Base-by-base conservation (phyloP, 129 eudicot species). In the Saussurea involucrata region DNA sequence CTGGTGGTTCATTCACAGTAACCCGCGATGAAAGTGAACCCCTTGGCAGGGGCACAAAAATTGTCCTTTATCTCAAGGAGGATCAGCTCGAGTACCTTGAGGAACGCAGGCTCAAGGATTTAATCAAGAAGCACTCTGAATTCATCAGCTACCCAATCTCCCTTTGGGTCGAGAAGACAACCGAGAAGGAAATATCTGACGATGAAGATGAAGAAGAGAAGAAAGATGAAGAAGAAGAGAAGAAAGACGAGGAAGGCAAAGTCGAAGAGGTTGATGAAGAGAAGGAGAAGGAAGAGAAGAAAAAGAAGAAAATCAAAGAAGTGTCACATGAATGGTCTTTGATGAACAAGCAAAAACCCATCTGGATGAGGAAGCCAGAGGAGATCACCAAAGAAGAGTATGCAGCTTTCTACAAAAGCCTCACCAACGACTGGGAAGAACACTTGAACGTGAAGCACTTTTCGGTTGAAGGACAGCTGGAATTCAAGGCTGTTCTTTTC, bases 361-460 rank as follows among this genome's bases (percentile, higher is more conserved):
- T 90, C 71, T 90, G 95, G 95, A 85, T 90, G 92, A 85, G 95
- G 83, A 90, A 90, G 76, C 95, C 95, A 1, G 95, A 90, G 53
- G 95, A 90, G 74, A 90, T 90, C 72, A 83, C 85, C 13, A 90
- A 90, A 83, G 95, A 90, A 75, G 95, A 90, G 46, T 90, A 90
- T 57, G 86, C 92, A 12, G 95, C 95, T 31, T 90, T 90, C 76
- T 90, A 90, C 88, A 90, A 90, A 85, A 90, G 95, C 13, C 88
- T 90, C 3, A 90, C 95, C 32, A 89, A 89, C 27, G 95, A 89
- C 18, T 89, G 95, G 95, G 95, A 89, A 66, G 95, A 89, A 55
- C 95, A 90, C 71, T 76, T 90, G 85, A 81, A 78, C 8, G 95
- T 90, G 17, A 90, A 90, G 85, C 95, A 90, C 82, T 90, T 90